Conservation (phyloP, 2,329 filamentous ascomycete genomes). For the Diaporthe ampelina region DNA sequence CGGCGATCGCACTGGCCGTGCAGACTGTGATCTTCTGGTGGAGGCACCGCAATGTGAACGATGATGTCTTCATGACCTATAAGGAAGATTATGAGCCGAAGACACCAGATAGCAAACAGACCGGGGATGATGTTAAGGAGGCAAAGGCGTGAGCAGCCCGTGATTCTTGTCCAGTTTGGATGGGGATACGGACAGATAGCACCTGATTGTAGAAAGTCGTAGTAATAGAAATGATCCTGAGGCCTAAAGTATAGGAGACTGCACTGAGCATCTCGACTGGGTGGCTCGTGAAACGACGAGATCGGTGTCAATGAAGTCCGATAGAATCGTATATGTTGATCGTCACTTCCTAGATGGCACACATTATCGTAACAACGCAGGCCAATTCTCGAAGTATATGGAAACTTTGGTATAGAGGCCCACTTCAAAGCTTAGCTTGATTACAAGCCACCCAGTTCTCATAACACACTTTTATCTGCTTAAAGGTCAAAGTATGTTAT, state of each 20-base stretch:
- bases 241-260: not conserved
- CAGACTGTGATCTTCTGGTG: conserved; percentile 64
- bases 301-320: not conserved
- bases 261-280: not conserved
- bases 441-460: too few relatives aligned
- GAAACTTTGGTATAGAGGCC: too few relatives aligned
- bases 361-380: too few relatives aligned
- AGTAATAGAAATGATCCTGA: not conserved
- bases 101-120: conserved; percentile 15
- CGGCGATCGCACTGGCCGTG: conserved; percentile 61
- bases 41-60: conserved; percentile 60
- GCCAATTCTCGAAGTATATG: too few relatives aligned
- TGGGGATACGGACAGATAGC: not conserved
- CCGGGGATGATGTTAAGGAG: not conserved
- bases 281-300: not conserved
- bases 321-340: not conserved
- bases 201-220: not conserved
- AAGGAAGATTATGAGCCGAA: conserved; percentile 38
- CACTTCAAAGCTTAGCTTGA: too few relatives aligned
- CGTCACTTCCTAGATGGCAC: not conserved
- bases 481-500: too few relatives aligned
- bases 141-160: not conserved
- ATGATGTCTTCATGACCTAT: conserved; percentile 60
- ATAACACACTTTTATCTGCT: too few relatives aligned
- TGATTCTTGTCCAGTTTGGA: not conserved